Base-by-base conservation (phyloP, 208 protist genomes). In the Leishmania braziliensis region DNA sequence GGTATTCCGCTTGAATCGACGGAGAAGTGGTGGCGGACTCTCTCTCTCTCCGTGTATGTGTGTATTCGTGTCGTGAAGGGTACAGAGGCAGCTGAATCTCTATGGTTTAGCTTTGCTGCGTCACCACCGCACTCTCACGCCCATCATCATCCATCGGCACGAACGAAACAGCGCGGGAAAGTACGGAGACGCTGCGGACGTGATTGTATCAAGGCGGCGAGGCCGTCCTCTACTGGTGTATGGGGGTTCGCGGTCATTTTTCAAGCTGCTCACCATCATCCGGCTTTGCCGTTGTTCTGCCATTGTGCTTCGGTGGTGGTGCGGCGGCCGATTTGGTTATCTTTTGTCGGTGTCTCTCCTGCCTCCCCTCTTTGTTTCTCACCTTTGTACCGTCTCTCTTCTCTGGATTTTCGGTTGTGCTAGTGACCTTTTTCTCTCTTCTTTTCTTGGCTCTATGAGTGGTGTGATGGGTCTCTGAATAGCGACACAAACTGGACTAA, bases 381-480 rank as follows among this genome's bases (percentile, higher is more conserved):
- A n/a, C 71, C 71, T 43, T 16, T 76, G 33, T 69, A 53, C 71
- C 69, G 50, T 50, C 10, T 82, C 12, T 54, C 58, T 71, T 62
- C 48, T 68, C 54, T 79, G 50, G 14, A 0, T 39, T 56, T 54
- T 46, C 36, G 46, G 29, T 20, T 16, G 66, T 26, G 48, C 48
- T 43, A 9, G 18, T 33, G 0, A 26, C 53, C 9, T 20, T 60
- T 23, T 39, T 63, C 5, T 75, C 36, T 39, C n/a, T 62, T 39
- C 9, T 62, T 48, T 23, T 76, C 16, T 46, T 18, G 2, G 5
- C 43, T 46, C 43, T 46, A 33, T 20, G 43, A 36, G 10, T 51
- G 9, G 46, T 29, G 12, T 51, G 46, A 8, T 6, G 29, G 10
- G 46, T 54, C 6, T 29, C 43, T 73, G 46, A 29, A 54, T n/a